Base-by-base conservation (phyloP, 2,329 filamentous ascomycete genomes). In the Penicillium sp. region DNA sequence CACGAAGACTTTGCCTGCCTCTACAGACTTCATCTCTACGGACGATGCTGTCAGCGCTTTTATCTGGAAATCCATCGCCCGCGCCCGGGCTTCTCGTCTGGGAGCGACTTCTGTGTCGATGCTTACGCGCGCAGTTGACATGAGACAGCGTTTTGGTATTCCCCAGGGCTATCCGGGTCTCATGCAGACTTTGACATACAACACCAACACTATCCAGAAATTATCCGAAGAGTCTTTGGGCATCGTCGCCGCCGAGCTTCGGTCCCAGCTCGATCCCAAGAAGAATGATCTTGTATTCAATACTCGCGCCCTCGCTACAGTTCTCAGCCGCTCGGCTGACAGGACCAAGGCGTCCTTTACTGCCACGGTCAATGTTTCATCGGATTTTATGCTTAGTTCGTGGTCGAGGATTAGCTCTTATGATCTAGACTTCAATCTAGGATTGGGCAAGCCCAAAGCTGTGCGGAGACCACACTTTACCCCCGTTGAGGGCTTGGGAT, bases 41-140 rank as follows among this genome's bases (percentile, higher is more conserved):
- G 80, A 85, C 52, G 82, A 85, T 61, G 71, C 76, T 1, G 63
- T 85, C 16, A 78, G 69, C 2, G 79, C 81, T 0, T 78, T 84
- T 37, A 69, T 83, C 50, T 85, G 79, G 79, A 74, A 80, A 59
- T 72, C 69, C 0, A 63, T 80, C 10, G 68, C 71, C 0, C 75
- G 76, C 26, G 76, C 72, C 0, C 77, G 82, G 10, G 61, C 70
- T 0, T 54, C 68, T 0, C 75, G 78, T 2, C 57, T 81, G 0
- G 38, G 55, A n/a, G 14, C 55, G 0, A 49, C 38, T 4, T 31
- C 51, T 16, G 38, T 24, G 1, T 70, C 73, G 14, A 73, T 65
- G 2, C 67, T 83, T 13, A 73, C 75, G 2, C 81, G 82, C 4
- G 78, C 81, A 2, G 72, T 84, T 5, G 77, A 84, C 58, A 72